Base-by-base conservation (phyloP, 2,329 filamentous ascomycete genomes). In the Alternaria sp. region DNA sequence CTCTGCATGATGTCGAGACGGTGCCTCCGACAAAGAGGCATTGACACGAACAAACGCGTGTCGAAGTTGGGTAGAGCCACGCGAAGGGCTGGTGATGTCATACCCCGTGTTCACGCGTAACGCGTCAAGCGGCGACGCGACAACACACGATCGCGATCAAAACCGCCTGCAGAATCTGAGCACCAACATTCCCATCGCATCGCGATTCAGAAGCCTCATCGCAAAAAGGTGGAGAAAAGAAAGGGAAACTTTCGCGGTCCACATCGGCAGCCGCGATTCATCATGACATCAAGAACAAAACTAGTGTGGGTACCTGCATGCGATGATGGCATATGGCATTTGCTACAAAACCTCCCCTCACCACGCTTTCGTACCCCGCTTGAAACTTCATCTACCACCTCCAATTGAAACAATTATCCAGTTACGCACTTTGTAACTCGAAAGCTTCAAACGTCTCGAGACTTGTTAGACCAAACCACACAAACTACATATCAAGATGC, bases 401-500 rank as follows among this genome's bases (percentile, higher is more conserved):
- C 2, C 14, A 41, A 47, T n/a, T 18, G n/a, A 15, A 37, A 55
- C 4, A 18, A 37, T 41, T 14, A 9, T 25, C 11, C 20, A 25
- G 10, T 43, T 41, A 18, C 21, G 23, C 7, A 43, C 21, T 43
- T 14, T 15, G 33, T 41, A 20, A 41, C 21, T 55, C 11, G 9
- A 44, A 44, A 41, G 20, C 49, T 21, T 55, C n/a, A 44, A 20
- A 12, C 12, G 15, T 47, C n/a, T 30, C 25, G 4, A 18, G 8
- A 28, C 12, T 5, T 21, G 25, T 7, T 25, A 30, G 11, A 21
- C n/a, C 33, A 26, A 20, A 26, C 28, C 21, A 11, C 12, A 26
- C 41, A 53, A 6, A 53, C 14, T n/a, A 28, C 28, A 5, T 7
- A 49, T 37, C 56, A 70, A 60, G 25, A 74, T 74, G 71, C 71